phyloP scores from a whole-genome alignment of 2,329 filamentous ascomycete species.

The Stagonosporopsis chrysanthemi region DNA sequence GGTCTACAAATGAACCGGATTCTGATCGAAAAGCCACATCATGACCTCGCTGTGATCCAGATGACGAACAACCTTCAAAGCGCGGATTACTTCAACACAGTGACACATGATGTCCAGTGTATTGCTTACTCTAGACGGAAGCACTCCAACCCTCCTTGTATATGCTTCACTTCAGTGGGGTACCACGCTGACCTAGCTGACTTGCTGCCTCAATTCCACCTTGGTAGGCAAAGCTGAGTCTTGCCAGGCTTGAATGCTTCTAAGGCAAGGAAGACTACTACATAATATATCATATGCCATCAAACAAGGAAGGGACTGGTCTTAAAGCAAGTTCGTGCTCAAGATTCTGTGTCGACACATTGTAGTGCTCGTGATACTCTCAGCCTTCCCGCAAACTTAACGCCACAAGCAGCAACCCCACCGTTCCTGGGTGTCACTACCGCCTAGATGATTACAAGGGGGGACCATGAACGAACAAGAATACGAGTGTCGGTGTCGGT shows the following conservation, averaged over 20 bases:
- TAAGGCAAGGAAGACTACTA: neutral
- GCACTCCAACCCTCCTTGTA: neutral
- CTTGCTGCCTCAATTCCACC: neutral
- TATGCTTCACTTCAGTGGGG: neutral
- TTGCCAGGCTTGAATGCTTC: neutral
- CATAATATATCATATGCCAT: no score
- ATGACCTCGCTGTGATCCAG: neutral
- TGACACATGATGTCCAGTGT: neutral
- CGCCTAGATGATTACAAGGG: no score
- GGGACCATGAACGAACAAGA: no score
- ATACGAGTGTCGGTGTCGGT: no score
- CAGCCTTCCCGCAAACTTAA: neutral
- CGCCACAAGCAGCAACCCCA: conserved; percentile 12
- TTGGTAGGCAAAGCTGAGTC: neutral
- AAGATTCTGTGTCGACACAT: no score
- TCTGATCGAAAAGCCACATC: conserved; percentile 7
- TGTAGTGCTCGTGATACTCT: neutral
- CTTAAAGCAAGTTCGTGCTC: no score
- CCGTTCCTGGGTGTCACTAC: conserved; percentile 8
- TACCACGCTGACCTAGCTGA: neutral
- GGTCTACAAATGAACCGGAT: conserved; percentile 34
- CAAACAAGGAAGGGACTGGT: no score
- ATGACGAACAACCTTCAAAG: neutral
- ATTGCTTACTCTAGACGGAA: neutral
- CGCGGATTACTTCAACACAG: neutral